These are phyloP conservation scores for Penicillium palitans DNA, from an alignment of 2,329 filamentous ascomycete genomes.

Conservation along the genomic window DNA sequence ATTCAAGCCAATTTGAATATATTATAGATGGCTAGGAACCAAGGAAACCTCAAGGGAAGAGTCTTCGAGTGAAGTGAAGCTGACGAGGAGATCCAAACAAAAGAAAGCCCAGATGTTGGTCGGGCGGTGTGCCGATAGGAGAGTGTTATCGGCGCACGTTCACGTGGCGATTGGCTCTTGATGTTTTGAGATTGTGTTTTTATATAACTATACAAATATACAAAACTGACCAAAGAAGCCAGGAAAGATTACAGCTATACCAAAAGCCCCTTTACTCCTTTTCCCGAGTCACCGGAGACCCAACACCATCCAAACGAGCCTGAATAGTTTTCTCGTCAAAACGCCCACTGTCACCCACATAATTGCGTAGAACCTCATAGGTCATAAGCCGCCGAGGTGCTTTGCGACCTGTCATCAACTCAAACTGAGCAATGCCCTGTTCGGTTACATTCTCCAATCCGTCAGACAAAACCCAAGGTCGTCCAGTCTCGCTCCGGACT, in stretches of 20 bases:
- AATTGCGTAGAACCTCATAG: constrained; percentile 55
- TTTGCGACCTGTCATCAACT: constrained; percentile 73
- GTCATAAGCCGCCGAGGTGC: constrained; percentile 72
- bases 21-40: background rate
- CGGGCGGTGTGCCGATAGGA: constrained; percentile 10
- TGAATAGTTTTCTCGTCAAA: constrained; percentile 44
- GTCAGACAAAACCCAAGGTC: constrained; percentile 70
- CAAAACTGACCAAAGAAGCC: background rate
- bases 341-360: constrained; percentile 36
- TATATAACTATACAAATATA: background rate
- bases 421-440: constrained; percentile 79
- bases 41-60: background rate
- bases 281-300: constrained; percentile 11
- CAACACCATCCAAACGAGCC: constrained; percentile 33
- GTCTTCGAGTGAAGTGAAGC: background rate
- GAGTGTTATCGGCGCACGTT: constrained; percentile 3
- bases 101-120: constrained; percentile 3
- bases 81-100: constrained; percentile 7
- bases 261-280: constrained; percentile 1
- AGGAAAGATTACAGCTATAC: background rate
- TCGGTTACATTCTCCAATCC: constrained; percentile 74
- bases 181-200: background rate
- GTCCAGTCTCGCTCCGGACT: constrained; percentile 55
- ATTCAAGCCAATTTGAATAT: constrained; percentile 9
- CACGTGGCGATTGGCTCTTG: background rate